Evolutionary conservation across 1,284 basidiomycete species (phyloP), one percentile per base, ranked within the genome.

Genomic region (Albatrellus sp.): DNA sequence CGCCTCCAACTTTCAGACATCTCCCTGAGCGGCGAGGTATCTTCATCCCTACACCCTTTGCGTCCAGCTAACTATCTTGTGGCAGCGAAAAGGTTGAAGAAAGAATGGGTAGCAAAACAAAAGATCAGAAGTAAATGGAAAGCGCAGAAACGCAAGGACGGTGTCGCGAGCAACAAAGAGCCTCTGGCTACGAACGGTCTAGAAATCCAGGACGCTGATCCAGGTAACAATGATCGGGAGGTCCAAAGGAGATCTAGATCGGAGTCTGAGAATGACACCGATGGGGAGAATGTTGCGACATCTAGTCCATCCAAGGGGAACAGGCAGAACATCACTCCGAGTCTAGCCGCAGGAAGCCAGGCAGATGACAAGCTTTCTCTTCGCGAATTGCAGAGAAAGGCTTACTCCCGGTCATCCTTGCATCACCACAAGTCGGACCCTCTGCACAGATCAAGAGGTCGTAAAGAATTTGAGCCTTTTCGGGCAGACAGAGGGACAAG

Each of bases 41-140:
- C 66, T 52, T 16, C 45, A 14, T 43, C 40, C 34, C 7, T 42
- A 14, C 33, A 36, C 44, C 30, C 29, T 37, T 47, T 13, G 16
- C 24, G 7, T 24, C 7, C 34, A 29, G 40, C 40, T 40, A 44
- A 46, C 39, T 46, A 29, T 46, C 34, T 33, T 29, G 41, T 5
- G 45, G 17, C 52, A 88, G 85, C 84, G 12, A 78, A 72, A 56
- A 78, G 75, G 54, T 66, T 87, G 48, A 88, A 86, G 61, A 72
- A 74, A 57, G 67, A 69, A 42, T 88, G 85, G 85, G 67, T 88
- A 3, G 70, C 79, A 47, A 77, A 71, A 47, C 70, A 72, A 48
- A 88, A 87, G 60, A 73, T 87, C 48, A 83, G 81, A 55, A 75
- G 71, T 55, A 73, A 80, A 65, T 88, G 86, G 83, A 80, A 70